phyloP scores from a whole-genome alignment of 176 grass and related monocot species.

The Lolium rigidum region DNA sequence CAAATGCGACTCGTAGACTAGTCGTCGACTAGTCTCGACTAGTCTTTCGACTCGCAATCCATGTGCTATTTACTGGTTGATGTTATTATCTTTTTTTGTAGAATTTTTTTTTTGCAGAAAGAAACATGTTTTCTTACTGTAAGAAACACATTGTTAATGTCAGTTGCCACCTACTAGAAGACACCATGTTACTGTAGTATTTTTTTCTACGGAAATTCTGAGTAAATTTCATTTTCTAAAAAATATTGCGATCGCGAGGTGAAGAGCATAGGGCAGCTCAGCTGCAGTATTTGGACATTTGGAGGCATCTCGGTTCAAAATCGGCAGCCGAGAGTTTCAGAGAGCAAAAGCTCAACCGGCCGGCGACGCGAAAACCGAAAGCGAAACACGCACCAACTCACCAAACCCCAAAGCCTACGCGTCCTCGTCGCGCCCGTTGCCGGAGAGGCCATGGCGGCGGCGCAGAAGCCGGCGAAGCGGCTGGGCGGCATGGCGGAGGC shows the following conservation, averaged over 20 bases:
- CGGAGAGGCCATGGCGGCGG: constrained; percentile 46
- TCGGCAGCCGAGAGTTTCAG: neutral
- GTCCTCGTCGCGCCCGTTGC: neutral
- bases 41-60: too few relatives aligned
- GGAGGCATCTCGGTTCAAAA: constrained; percentile 6
- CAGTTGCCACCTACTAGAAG: neutral
- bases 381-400: neutral
- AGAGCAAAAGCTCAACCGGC: constrained; percentile 12
- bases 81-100: neutral
- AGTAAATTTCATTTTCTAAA: neutral
- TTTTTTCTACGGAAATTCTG: neutral
- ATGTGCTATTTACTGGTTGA: neutral
- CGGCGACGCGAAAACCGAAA: constrained; percentile 19
- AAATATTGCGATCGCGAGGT: neutral
- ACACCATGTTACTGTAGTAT: neutral
- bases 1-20: too few relatives aligned
- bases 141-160: neutral
- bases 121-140: neutral
- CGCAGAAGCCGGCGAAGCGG: constrained; percentile 67
- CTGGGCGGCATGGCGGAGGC: constrained; percentile 91
- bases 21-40: too few relatives aligned
- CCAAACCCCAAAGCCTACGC: neutral
- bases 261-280: neutral
- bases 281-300: neutral
- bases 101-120: neutral